Percentiles rank a stretch among this genome's conserved stretches.
phyloP scores from a whole-genome alignment of 805 yeast genomes.

The Ogataea sp. region DNA sequence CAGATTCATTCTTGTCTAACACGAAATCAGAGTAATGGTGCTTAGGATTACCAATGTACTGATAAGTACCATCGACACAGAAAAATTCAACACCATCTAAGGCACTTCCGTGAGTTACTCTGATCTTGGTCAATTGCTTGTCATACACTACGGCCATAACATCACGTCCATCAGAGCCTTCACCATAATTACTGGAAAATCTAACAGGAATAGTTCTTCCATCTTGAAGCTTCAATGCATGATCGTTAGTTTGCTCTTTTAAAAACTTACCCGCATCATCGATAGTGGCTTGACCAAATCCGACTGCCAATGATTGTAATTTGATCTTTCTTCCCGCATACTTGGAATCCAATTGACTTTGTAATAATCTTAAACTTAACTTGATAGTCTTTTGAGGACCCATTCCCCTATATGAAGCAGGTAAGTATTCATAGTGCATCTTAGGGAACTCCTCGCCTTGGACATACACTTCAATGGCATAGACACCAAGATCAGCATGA shows the following conservation, averaged over 20 bases:
- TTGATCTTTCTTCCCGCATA: constrained; percentile 31
- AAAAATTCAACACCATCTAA: constrained; percentile 72
- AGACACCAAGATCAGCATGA: constrained; percentile 59
- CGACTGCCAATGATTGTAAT: constrained; percentile 49
- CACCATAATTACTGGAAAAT: not conserved
- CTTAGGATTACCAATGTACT: constrained; percentile 45
- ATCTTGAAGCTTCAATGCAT: too few species aligned
- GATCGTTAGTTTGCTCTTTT: constrained; percentile 11
- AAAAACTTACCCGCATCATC: constrained; percentile 36
- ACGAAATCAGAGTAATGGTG: constrained; percentile 45
- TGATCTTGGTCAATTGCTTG: constrained; percentile 34
- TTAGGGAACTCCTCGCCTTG: constrained; percentile 44
- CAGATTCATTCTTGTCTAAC: constrained; percentile 48
- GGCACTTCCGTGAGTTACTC: constrained; percentile 69
- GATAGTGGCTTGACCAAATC: constrained; percentile 49
- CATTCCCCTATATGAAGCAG: constrained; percentile 44
- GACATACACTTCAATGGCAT: constrained; percentile 59
- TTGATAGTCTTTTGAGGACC: constrained; percentile 50
- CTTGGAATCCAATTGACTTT: constrained; percentile 26
- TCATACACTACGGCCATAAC: constrained; percentile 10
- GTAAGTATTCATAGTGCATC: constrained; percentile 53
- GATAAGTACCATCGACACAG: constrained; percentile 12
- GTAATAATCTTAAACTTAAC: constrained; percentile 41
- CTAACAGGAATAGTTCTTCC: too few species aligned
- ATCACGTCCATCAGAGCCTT: constrained; percentile 6